Conservation (phyloP, 2,329 filamentous ascomycete species). For the Paramyrothecium sp. region DNA sequence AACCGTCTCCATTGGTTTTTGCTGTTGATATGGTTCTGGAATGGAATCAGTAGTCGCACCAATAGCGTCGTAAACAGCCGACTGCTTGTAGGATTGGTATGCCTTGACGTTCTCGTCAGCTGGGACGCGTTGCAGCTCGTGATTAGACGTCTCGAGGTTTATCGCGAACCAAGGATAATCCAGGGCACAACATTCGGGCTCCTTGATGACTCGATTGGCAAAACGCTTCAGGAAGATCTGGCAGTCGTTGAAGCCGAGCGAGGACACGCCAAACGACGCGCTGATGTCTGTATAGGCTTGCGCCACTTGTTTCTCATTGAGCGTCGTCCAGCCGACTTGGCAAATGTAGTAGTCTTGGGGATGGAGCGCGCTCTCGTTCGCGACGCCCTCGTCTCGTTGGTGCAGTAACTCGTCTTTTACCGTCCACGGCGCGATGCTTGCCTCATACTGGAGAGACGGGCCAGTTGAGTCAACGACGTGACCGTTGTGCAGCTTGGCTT, state of each 20-base stretch:
- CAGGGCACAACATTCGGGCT: neutral
- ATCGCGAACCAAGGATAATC: neutral
- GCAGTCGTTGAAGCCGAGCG: neutral
- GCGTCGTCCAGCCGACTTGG: neutral
- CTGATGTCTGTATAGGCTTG: neutral
- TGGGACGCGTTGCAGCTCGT: neutral
- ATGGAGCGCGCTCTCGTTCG: neutral
- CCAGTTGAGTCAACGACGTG: neutral
- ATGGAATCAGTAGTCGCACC: neutral
- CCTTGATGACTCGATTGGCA: neutral
- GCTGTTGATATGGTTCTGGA: neutral
- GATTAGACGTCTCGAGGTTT: neutral
- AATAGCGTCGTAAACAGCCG: neutral
- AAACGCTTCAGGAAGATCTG: neutral
- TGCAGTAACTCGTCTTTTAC: neutral
- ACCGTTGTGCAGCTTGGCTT: neutral
- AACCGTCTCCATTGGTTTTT: neutral
- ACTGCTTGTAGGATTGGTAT: neutral
- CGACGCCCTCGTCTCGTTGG: neutral
- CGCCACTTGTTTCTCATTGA: neutral
- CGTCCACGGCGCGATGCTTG: neutral
- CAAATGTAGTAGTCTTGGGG: neutral
- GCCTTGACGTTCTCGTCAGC: neutral
- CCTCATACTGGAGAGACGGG: neutral
- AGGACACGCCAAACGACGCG: neutral